phyloP scores from a whole-genome alignment of 331 rosid genomes.

The Phaseolus coccineus region DNA sequence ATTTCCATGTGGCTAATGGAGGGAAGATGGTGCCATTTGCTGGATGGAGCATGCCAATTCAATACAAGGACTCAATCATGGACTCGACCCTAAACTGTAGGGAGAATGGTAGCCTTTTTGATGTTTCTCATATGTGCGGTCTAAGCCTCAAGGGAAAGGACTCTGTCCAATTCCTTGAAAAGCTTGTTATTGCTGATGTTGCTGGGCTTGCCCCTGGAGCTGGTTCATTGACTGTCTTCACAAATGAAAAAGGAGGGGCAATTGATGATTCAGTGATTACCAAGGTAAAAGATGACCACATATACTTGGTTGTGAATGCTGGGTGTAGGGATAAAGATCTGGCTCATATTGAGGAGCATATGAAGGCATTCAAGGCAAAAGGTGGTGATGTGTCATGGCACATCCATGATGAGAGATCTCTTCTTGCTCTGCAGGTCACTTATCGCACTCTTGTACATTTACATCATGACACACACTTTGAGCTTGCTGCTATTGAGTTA shows the following conservation, averaged over 20 bases:
- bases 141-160: conserved; percentile 90
- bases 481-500: not conserved
- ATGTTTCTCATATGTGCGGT: conserved; percentile 93
- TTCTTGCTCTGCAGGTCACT: conserved; percentile 83
- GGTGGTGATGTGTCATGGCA: conserved; percentile 96
- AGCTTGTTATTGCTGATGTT: conserved; percentile 93
- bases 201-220: conserved; percentile 78
- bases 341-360: conserved; percentile 87
- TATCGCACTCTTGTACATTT: conserved; percentile 26
- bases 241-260: conserved; percentile 91
- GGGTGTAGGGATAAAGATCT: conserved; percentile 94
- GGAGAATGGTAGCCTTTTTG: conserved; percentile 81
- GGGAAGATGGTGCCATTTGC: conserved; percentile 98
- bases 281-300: conserved; percentile 78
- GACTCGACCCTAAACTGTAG: conserved; percentile 86
- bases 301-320: conserved; percentile 92
- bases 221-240: conserved; percentile 85
- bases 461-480: conserved; percentile 1
- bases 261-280: conserved; percentile 91
- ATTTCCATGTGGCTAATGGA: conserved; percentile 83
- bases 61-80: conserved; percentile 89
- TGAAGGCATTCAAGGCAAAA: conserved; percentile 90
- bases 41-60: conserved; percentile 97
- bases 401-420: conserved; percentile 93
- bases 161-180: conserved; percentile 70